Base-by-base conservation (phyloP, 208 protist species). In the Eutreptiella sp. region DNA sequence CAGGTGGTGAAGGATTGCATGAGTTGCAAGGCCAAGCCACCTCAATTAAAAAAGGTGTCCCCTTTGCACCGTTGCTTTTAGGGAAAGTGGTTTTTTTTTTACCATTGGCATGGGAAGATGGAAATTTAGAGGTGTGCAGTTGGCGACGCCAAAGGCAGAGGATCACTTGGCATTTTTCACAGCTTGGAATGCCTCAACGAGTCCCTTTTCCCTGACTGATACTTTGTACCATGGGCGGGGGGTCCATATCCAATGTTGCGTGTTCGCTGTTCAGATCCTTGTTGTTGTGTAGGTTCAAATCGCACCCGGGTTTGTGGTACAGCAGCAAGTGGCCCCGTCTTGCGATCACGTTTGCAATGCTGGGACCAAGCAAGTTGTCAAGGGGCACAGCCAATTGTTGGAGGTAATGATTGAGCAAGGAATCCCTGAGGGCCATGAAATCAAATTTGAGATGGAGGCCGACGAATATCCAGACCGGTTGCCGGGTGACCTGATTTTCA, bases 401-500 rank as follows among this genome's bases (percentile, higher is more conserved):
- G 53, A n/a, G 11, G 39, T 90, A 29, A 72, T 87, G 38, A 36
- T 93, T 35, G 81, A 89, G 72, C 46, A 57, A 19, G 83, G 87
- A 33, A 72, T 74, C 16, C 66, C 70, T 34, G 84, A 88, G 57
- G 72, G 70, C 16, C 80, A 85, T 59, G 58, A 46, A 19, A 41
- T 90, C n/a, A 67, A 41, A 14, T 88, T 84, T 61, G 83, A 90
- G 69, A 86, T 88, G 80, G 83, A 90, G 71, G 76, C 63, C 0
- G 81, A 90, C 39, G 76, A 93, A 70, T 50, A 55, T 9, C 79
- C 80, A 7, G 84, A 88, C 53, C 35, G 63, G 1, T 66, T 90
- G 34, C 83, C 87, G 14, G 87, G 87, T n/a, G 80, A 93, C 53
- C 59, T 93, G 21, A 11, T 78, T 31, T 66, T 93, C 46, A 46